Base-by-base conservation (phyloP, 805 yeast species). In the Sporopachydermia quercuum region DNA sequence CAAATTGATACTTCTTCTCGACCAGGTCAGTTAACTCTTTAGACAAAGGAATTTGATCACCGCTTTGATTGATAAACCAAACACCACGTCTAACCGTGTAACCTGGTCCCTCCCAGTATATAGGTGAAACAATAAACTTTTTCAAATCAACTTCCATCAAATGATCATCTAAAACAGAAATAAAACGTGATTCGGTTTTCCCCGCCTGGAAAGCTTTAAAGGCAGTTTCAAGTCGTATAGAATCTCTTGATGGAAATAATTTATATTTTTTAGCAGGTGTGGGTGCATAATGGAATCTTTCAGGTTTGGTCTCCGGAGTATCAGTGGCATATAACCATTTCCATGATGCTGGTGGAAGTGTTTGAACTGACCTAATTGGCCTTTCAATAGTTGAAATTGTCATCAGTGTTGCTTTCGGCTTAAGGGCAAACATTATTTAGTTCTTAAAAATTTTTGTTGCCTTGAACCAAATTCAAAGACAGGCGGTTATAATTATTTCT, bases 261-360 rank as follows among this genome's bases (percentile, higher is more conserved):
- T 73, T 57, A 52, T 79, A 89, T 49, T 74, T 73, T 40, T 61
- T 54, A 0, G 94, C 74, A 2, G 62, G 56, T 35, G 15, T 38
- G 16, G 74, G 74, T 23, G 50, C 57, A 52, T 79, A 82, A 15
- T 66, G 53, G 45, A 64, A 66, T 57, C 76, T 71, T 16, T 54
- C 61, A 1, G 94, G 94, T 56, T 80, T 81, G 5, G 71, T 57
- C 8, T 63, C 54, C 1, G 96, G 94, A 4, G 75, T 56, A 52
- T 84, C 95, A 0, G 85, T 76, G 2, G 94, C 89, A 49, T 84
- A 79, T 53, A 73, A 85, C 96, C 96, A 86, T 45, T 66, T 50
- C 3, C 43, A 16, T n/a, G n/a, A n/a, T n/a, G n/a, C n/a, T n/a
- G n/a, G n/a, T n/a, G n/a, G n/a, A n/a, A n/a, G n/a, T n/a, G n/a